phyloP scores from a whole-genome alignment of 495 filamentous ascomycete genomes.

The Umbilicaria muhlenbergii region DNA sequence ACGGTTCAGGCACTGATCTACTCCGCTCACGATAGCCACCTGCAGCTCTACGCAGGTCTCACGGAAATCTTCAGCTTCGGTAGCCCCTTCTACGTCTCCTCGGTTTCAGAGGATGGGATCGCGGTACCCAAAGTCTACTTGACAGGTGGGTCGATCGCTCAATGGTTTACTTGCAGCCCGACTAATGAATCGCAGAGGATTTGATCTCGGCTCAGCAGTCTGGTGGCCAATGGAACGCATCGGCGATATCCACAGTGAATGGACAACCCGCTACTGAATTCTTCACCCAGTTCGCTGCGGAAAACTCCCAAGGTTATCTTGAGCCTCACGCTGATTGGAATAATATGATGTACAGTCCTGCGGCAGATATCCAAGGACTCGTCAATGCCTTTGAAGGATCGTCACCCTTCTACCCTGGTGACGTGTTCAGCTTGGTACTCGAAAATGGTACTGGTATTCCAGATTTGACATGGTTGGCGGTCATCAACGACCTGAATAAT shows the following conservation, averaged over 20 bases:
- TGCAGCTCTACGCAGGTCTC: constrained; percentile 24
- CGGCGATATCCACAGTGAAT: constrained; percentile 31
- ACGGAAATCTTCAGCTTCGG: constrained; percentile 29
- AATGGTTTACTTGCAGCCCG: not conserved
- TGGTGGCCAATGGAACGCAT: constrained; percentile 12
- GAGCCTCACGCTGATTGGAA: constrained; percentile 38
- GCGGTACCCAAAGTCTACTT: constrained; percentile 30
- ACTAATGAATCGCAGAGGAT: not conserved
- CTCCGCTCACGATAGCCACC: constrained; percentile 31
- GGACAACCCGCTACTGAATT: constrained; percentile 22
- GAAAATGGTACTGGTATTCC: constrained; percentile 22
- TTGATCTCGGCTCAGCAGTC: not conserved
- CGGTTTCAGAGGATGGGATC: constrained; percentile 33
- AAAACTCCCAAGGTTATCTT: constrained; percentile 23
- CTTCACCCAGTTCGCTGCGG: constrained; percentile 24
- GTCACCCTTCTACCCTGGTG: constrained; percentile 31
- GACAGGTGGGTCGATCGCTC: constrained; percentile 9
- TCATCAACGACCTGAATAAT: constrained; percentile 18
- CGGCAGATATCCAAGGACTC: constrained; percentile 24
- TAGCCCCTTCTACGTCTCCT: constrained; percentile 26
- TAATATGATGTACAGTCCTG: constrained; percentile 28
- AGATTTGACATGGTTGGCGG: constrained; percentile 19
- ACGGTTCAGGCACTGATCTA: constrained; percentile 27
- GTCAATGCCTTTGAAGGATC: constrained; percentile 22
- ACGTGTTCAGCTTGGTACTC: constrained; percentile 22